A percentile compares a stretch with the other conserved stretches of the same genome.
phyloP scores from a whole-genome alignment of 2,329 filamentous ascomycete species.

The Aureobasidium melanogenum region DNA sequence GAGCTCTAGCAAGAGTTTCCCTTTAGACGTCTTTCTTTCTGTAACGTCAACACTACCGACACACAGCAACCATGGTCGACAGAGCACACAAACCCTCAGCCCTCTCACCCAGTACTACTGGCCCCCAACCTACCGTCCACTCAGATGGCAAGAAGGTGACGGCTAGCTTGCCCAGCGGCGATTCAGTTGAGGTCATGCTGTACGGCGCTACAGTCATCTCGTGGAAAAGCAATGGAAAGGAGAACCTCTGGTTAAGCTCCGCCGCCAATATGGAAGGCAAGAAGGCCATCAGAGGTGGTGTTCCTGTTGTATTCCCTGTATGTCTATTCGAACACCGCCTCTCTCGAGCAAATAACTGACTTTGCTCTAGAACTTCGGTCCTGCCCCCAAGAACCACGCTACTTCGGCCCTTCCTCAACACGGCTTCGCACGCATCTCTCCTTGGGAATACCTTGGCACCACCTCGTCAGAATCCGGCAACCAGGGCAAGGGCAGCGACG shows the following conservation, averaged over 20 bases:
- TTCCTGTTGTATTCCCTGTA: constrained; percentile 90
- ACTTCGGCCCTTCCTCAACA: constrained; percentile 80
- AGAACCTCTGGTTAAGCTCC: constrained; percentile 82
- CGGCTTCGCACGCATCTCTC: constrained; percentile 82
- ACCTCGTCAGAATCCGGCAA: constrained; percentile 55
- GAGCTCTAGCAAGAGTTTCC: not conserved
- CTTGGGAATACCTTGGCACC: constrained; percentile 92
- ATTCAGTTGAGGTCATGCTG: constrained; percentile 78
- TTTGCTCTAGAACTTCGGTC: constrained; percentile 66
- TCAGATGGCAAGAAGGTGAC: constrained; percentile 63
- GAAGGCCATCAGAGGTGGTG: constrained; percentile 83
- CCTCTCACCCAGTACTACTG: constrained; percentile 56
- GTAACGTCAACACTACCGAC: not conserved
- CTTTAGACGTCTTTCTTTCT: not conserved
- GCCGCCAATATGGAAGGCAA: constrained; percentile 71
- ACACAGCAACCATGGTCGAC: constrained; percentile 54
- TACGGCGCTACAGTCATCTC: constrained; percentile 86
- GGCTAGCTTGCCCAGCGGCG: constrained; percentile 76
- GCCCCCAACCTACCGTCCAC: constrained; percentile 66
- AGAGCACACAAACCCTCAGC: constrained; percentile 75
- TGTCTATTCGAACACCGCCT: no score
- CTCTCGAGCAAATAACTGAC: not conserved
- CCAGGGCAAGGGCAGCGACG: constrained; percentile 40
- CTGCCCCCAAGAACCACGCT: constrained; percentile 64
- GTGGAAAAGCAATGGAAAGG: constrained; percentile 75